phyloP scores from a whole-genome alignment of 257 asterid genomes.

The Sherardia arvensis region DNA sequence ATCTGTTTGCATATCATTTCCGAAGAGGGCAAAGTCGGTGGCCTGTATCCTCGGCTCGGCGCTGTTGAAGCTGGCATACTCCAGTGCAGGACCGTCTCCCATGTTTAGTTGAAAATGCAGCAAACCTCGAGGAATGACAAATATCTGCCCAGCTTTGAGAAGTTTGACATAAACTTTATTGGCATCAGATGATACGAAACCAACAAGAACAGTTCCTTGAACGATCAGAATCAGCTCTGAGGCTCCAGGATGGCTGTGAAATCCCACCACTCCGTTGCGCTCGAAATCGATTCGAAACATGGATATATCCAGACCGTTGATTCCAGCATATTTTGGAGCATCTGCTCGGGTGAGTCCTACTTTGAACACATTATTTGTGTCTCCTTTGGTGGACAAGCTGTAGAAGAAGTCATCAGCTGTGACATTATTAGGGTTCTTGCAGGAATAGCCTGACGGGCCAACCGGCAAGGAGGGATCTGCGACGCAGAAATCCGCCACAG shows the following conservation, averaged over 20 bases:
- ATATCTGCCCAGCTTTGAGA: constrained; percentile 43
- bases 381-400: constrained; percentile 45
- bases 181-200: constrained; percentile 47
- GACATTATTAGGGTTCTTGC: constrained; percentile 47
- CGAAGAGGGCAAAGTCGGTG: constrained; percentile 48
- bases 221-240: constrained; percentile 32
- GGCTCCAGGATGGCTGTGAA: constrained; percentile 74
- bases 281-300: constrained; percentile 60
- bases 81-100: constrained; percentile 34
- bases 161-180: constrained; percentile 43
- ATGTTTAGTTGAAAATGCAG: constrained; percentile 66
- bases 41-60: constrained; percentile 58
- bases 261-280: constrained; percentile 54
- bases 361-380: constrained; percentile 53
- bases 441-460: constrained; percentile 62
- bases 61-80: constrained; percentile 44
- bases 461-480: constrained; percentile 47
- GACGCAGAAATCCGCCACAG: constrained; percentile 68
- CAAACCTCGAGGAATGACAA: constrained; percentile 70
- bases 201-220: constrained; percentile 51
- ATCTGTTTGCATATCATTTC: constrained; percentile 61
- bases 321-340: constrained; percentile 45
- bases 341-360: constrained; percentile 60
- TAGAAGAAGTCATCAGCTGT: constrained; percentile 44
- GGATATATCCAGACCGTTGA: constrained; percentile 68